phyloP scores from a whole-genome alignment of 1,139 yeast species.

The Saccharomycopsis hybrid region DNA sequence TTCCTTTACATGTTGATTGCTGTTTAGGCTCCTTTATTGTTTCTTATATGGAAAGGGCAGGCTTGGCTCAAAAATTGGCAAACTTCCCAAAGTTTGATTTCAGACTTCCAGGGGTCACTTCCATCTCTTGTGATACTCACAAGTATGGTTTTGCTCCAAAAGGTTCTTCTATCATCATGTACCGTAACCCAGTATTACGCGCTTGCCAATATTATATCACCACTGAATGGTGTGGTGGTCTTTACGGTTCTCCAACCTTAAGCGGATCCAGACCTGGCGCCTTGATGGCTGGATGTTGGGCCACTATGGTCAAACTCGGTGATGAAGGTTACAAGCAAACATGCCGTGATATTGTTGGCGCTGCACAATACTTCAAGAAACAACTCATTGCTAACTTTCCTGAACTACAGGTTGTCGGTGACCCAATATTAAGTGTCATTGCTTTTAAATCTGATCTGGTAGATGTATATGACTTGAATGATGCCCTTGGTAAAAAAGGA shows the following conservation, averaged over 20 bases:
- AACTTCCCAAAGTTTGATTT: slow-evolving; percentile 73
- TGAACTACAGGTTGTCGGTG: slow-evolving; percentile 66
- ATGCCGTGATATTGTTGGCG: slow-evolving; percentile 59
- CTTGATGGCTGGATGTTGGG: slow-evolving; percentile 95
- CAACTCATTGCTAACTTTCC: slow-evolving; percentile 44
- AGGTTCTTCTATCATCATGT: slow-evolving; percentile 91
- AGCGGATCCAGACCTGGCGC: slow-evolving; percentile 99
- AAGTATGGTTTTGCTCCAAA: slow-evolving; percentile 98
- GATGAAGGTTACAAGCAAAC: slow-evolving; percentile 66
- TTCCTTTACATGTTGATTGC: slow-evolving; percentile 92
- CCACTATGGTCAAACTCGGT: slow-evolving; percentile 77
- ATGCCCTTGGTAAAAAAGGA: slow-evolving; percentile 57
- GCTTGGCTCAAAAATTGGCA: slow-evolving; percentile 36
- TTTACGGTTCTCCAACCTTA: slow-evolving; percentile 92
- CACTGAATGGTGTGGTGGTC: slow-evolving; percentile 89
- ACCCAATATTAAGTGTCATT: slow-evolving; percentile 77
- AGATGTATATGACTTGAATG: slow-evolving; percentile 73
- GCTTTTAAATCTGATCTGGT: slow-evolving; percentile 57
- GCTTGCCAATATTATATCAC: slow-evolving; percentile 78
- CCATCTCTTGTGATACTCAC: slow-evolving; percentile 95
- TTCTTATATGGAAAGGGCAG: slow-evolving; percentile 66
- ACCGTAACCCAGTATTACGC: slow-evolving; percentile 59
- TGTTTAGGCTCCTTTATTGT: slow-evolving; percentile 91
- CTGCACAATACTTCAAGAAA: slow-evolving; percentile 52
- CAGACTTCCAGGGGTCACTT: slow-evolving; percentile 88